Percentiles rank a stretch among this genome's conserved stretches.
Evolutionary conservation across 495 filamentous ascomycete genomes (phyloP).

Genomic region (Penicillium subrubescens): DNA sequence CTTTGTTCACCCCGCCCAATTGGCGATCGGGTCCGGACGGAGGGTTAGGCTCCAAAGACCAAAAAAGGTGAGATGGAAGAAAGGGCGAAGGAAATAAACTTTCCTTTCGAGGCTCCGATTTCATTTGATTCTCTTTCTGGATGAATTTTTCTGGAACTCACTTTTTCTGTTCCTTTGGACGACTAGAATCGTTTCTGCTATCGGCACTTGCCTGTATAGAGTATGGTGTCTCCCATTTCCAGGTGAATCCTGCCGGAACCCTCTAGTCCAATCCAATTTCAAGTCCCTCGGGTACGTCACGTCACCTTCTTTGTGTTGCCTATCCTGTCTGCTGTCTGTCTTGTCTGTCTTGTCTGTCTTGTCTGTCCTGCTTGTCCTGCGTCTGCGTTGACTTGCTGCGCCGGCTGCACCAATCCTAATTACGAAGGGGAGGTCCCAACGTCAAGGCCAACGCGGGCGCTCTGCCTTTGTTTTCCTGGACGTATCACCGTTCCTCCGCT

Average conservation of each 20-base stretch:
- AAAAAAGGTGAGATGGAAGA: background rate
- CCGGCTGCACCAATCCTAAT: background rate
- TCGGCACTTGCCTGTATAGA: slow-evolving; percentile 5
- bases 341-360: no score
- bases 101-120: background rate
- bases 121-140: slow-evolving; percentile 2
- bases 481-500: slow-evolving; percentile 32
- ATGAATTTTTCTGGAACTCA: background rate
- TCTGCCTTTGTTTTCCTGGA: slow-evolving; percentile 11
- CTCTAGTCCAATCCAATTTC: slow-evolving; percentile 2
- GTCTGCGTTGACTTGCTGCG: background rate
- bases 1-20: background rate
- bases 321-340: background rate
- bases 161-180: background rate
- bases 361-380: background rate
- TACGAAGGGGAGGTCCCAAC: background rate
- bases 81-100: background rate
- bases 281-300: background rate
- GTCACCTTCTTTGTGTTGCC: background rate
- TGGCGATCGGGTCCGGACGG: slow-evolving; percentile 10
- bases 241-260: slow-evolving; percentile 1
- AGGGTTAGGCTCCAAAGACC: background rate
- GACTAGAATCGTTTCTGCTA: background rate
- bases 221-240: background rate
- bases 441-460: slow-evolving; percentile 2